These are phyloP conservation scores for Barnettozyma vustinii DNA, from an alignment of 805 yeast genomes.

Conservation along the genomic window DNA sequence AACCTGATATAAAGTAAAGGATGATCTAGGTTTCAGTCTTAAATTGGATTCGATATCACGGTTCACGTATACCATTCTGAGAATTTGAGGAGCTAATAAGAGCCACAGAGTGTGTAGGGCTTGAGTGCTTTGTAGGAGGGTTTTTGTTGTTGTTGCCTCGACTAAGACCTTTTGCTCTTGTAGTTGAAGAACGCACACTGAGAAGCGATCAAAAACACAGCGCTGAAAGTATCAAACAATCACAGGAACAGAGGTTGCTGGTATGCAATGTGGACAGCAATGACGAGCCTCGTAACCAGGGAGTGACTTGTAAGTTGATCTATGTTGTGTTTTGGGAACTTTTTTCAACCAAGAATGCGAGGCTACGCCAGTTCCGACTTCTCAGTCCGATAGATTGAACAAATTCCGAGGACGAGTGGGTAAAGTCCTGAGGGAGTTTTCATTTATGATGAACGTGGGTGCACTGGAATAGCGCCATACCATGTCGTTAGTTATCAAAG, in stretches of 20 bases:
- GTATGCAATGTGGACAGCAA: neutral
- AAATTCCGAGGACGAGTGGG: neutral
- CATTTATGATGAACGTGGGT: no score
- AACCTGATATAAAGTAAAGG: neutral
- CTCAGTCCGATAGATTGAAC: neutral
- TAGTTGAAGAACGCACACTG: neutral
- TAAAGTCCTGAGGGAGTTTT: no score
- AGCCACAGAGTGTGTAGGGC: neutral
- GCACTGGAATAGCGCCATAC: neutral
- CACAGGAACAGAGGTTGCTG: neutral
- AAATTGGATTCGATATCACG: slow-evolving; percentile 26
- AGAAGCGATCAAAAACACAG: no score
- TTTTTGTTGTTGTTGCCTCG: neutral
- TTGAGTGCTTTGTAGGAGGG: neutral
- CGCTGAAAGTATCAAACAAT: neutral
- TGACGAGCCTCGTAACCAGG: neutral
- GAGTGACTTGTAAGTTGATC: neutral
- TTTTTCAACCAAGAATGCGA: neutral
- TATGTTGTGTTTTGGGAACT: neutral
- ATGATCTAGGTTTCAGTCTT: slow-evolving; percentile 10
- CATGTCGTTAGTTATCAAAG: neutral
- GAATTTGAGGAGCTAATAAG: neutral
- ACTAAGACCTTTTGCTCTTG: neutral
- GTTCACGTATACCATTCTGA: slow-evolving; percentile 23
- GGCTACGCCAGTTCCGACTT: neutral